Evolutionary conservation across 768 basidiomycete genomes (phyloP), one percentile per base, ranked within the genome.

Genomic region (Macrocybe gigantea): DNA sequence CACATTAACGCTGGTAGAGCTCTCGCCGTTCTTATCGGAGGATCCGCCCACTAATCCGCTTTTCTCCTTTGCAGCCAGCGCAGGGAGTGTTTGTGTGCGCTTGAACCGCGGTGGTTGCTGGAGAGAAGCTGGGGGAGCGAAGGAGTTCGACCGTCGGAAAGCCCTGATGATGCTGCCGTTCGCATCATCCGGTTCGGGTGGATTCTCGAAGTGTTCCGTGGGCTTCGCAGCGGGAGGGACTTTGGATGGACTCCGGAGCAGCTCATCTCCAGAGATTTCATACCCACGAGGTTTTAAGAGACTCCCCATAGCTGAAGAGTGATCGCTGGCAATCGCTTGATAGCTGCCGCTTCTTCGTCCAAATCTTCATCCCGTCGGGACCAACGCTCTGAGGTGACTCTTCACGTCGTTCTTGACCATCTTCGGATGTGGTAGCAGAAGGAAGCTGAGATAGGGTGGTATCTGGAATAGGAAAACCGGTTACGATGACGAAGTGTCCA

Each of bases 271-370:
- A 13, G 74, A 64, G 47, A 87, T 63, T 52, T 80, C 75, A 61
- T 83, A 87, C 7, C 87, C 88, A 7, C 87, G 77, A 29, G 76
- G 68, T 48, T 77, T 74, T 30, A 90, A 74, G 22, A 90, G 78
- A 51, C 75, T 75, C 43, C 77, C 88, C 88, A 90, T 6, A 89
- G 72, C 49, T 82, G 79, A 37, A 85, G 70, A 1, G 82, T 83
- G 2, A 81, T 71, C 0, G 72, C 71, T 0, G 83, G 83, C 1
- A 80, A 66, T n/a, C 82, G 80, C 45, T 72, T 78, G 8, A 79
- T 68, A 12, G 74, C 62, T 0, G 77, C 79, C 0, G 76, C 67
- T 56, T 83, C 82, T 43, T 83, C 84, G 41, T 84, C 79, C 10
- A 75, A 69, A 1, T 69, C 67, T 0, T 63, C 66, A 12, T 64